Evolutionary conservation across 2,329 filamentous ascomycete genomes (phyloP).

Genomic region (Fusarium equiseti): DNA sequence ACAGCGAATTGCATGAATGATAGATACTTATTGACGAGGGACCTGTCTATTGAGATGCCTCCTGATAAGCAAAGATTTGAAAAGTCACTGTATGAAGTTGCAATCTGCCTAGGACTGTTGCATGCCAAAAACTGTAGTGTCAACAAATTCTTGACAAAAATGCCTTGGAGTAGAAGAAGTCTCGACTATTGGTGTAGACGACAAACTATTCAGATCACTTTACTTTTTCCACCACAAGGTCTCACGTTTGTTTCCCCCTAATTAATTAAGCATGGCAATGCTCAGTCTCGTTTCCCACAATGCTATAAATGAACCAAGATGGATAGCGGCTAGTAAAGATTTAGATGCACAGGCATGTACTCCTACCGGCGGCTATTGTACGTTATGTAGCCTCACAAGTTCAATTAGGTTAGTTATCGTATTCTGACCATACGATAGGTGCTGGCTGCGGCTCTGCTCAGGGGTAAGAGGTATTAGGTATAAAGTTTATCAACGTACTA

Average conservation of each 20-base stretch:
- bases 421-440: conserved; percentile 27
- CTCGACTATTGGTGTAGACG: not conserved
- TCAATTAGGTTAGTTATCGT: conserved; percentile 19
- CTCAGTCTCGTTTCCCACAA: not conserved
- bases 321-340: not conserved
- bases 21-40: not conserved
- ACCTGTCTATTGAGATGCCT: not conserved
- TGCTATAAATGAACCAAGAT: not conserved
- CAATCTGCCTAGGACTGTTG: not conserved
- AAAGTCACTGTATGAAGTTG: not conserved
- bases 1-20: not conserved
- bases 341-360: conserved; percentile 1
- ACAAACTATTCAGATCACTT: not conserved
- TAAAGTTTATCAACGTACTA: conserved; percentile 11
- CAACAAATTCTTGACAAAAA: not conserved
- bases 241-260: not conserved
- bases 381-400: not conserved
- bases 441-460: conserved; percentile 39
- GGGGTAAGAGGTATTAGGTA: conserved; percentile 27
- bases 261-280: not conserved
- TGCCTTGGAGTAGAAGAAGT: not conserved
- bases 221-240: not conserved
- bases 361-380: conserved; percentile 15
- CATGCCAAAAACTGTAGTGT: not conserved
- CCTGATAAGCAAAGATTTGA: conserved; percentile 18